phyloP scores from a whole-genome alignment of 1,139 yeast genomes.

The Diutina neorugosa region DNA sequence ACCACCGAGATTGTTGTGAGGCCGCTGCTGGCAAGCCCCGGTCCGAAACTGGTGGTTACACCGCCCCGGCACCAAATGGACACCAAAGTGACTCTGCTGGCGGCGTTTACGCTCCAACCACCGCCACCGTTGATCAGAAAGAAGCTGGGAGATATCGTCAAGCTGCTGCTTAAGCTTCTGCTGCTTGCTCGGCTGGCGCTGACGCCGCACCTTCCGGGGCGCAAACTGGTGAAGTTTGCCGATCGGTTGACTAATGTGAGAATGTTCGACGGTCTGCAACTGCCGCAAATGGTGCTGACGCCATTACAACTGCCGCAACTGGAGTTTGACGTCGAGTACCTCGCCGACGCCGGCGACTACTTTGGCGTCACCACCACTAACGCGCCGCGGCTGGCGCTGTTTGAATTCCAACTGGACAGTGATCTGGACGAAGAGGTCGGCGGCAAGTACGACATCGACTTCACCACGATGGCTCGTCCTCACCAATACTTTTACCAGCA shows the following conservation, averaged over 20 bases:
- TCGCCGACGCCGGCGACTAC: neutral
- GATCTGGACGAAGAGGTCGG: neutral
- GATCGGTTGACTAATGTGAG: conserved; percentile 2
- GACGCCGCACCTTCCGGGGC: neutral
- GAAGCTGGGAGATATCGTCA: neutral
- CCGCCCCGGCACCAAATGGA: no score
- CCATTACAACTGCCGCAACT: conserved; percentile 1
- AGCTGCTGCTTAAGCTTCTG: conserved; percentile 1
- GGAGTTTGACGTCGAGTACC: conserved; percentile 4
- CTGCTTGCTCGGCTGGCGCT: conserved; percentile 3
- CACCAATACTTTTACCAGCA: conserved; percentile 4
- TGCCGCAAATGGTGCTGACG: neutral
- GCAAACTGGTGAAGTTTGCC: conserved; percentile 4
- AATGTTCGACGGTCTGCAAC: neutral
- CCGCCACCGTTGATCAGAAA: neutral
- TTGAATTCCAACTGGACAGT: neutral
- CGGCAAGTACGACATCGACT: neutral
- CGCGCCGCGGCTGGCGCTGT: neutral
- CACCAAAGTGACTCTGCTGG: no score
- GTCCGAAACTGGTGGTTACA: no score
- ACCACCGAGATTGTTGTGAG: neutral
- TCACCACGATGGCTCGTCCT: neutral
- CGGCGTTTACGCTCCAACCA: neutral
- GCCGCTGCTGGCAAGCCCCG: neutral
- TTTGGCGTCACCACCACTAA: neutral